Evolutionary conservation across 805 yeast species (phyloP), one percentile per base, ranked within the genome.

Genomic region (Ascoidea asiatica): DNA sequence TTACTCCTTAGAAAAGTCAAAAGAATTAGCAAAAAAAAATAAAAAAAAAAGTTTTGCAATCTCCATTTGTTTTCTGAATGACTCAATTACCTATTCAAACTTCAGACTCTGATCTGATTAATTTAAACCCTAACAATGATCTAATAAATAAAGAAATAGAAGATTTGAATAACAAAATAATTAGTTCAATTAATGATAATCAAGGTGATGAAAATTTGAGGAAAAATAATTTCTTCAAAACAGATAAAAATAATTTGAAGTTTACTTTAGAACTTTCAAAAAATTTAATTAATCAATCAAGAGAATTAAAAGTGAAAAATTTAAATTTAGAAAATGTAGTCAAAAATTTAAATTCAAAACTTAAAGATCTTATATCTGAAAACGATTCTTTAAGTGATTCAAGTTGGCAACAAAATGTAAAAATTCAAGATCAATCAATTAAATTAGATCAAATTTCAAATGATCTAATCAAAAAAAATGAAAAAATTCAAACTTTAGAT

Each of bases 241-340:
- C n/a, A n/a, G n/a, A n/a, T n/a, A n/a, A n/a, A n/a, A 76, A 76
- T 50, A 84, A 81, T 48, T 75, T 81, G 66, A 75, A 77, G 55
- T 82, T 82, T 55, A 77, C 81, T 15, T 81, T 81, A 46, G 86
- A 83, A 4, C 60, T 83, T 45, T 79, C 86, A 61, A 90, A 83
- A 53, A 81, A 80, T 46, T 62, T 83, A 49, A 66, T 83, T n/a
- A 63, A 72, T 39, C 87, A 84, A 57, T 81, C 88, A 53, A 72
- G 89, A 51, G 69, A 81, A 48, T 65, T 83, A 45, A 42, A 43
- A 37, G 42, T 43, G 35, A 20, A 38, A 4, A 48, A 46, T 13
- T 40, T 51, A 33, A 48, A 29, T 38, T 33, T 35, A 7, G 48
- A 43, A 33, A 21, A 48, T 18, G n/a, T n/a, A n/a, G n/a, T n/a